Percentiles rank a stretch among this genome's conserved stretches.
Conservation (phyloP, 148 eudicot species). For the Beta vulgaris region DNA sequence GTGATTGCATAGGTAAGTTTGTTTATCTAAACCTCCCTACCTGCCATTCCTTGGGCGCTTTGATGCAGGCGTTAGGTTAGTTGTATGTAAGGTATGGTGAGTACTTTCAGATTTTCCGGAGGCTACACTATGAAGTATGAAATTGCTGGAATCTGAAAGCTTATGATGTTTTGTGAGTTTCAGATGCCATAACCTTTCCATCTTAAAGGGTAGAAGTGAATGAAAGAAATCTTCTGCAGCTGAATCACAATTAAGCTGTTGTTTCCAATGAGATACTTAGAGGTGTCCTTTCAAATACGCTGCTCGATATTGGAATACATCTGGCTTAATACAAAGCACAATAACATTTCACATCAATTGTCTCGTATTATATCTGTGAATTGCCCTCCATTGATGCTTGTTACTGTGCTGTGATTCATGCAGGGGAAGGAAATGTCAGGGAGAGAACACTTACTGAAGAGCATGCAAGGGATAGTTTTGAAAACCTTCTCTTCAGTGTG, state of each 20-base stretch:
- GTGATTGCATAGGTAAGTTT: no score
- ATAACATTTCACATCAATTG: not conserved
- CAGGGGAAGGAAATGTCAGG: conserved; percentile 78
- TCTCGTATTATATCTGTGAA: not conserved
- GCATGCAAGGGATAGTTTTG: conserved; percentile 96
- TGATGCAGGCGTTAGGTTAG: not conserved
- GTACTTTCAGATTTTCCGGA: no score
- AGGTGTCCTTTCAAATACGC: not conserved
- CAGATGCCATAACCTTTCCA: not conserved
- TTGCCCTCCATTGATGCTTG: not conserved
- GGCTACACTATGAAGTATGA: no score
- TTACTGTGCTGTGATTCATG: conserved; percentile 18
- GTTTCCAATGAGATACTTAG: no score
- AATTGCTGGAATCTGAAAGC: not conserved
- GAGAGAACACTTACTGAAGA: conserved; percentile 91
- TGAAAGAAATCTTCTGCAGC: not conserved
- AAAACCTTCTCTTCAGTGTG: conserved; percentile 90
- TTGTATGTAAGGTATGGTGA: no score
- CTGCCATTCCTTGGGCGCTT: not conserved
- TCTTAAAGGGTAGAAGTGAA: not conserved
- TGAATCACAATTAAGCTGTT: not conserved
- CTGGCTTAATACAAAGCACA: not conserved
- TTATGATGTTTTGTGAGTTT: not conserved
- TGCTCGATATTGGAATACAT: not conserved
- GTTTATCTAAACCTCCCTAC: not conserved